These are phyloP conservation scores for Aquilaria agallochum DNA, from an alignment of 441 rosid genomes.

Conservation along the genomic window DNA sequence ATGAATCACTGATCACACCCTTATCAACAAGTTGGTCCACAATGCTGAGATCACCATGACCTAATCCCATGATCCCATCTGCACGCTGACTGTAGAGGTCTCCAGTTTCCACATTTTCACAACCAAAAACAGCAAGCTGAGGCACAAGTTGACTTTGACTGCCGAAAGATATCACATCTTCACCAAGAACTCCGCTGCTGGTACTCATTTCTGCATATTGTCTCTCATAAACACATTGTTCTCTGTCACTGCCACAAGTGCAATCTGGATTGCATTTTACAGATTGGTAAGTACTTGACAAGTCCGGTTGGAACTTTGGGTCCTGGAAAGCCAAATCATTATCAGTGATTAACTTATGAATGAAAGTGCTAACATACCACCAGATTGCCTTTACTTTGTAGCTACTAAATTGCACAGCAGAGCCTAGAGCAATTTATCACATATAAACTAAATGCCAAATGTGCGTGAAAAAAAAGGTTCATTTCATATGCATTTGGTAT, in stretches of 20 bases:
- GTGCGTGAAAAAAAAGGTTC: no score
- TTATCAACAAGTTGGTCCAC: constrained; percentile 87
- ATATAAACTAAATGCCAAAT: no score
- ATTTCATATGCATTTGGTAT: no score
- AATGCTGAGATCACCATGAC: constrained; percentile 82
- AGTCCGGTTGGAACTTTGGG: constrained; percentile 80
- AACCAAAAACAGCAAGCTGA: constrained; percentile 83
- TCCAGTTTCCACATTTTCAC: constrained; percentile 88
- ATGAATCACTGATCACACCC: constrained; percentile 73
- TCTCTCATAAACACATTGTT: constrained; percentile 80
- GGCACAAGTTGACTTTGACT: constrained; percentile 70
- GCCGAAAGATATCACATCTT: constrained; percentile 83
- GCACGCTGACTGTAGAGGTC: constrained; percentile 90
- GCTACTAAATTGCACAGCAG: no score
- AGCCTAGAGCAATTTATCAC: no score
- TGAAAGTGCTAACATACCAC: no score
- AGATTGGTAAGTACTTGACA: constrained; percentile 70
- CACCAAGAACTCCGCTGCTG: constrained; percentile 87
- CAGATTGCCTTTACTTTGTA: no score
- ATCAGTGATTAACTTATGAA: no score
- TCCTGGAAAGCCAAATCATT: constrained; percentile 39
- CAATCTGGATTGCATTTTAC: constrained; percentile 80
- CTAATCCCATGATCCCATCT: constrained; percentile 95
- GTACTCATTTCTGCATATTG: constrained; percentile 89
- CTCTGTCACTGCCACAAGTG: constrained; percentile 54